Percentiles rank a stretch among this genome's conserved stretches.
phyloP scores from a whole-genome alignment of 2,329 filamentous ascomycete species.

The Akanthomyces lecanii region DNA sequence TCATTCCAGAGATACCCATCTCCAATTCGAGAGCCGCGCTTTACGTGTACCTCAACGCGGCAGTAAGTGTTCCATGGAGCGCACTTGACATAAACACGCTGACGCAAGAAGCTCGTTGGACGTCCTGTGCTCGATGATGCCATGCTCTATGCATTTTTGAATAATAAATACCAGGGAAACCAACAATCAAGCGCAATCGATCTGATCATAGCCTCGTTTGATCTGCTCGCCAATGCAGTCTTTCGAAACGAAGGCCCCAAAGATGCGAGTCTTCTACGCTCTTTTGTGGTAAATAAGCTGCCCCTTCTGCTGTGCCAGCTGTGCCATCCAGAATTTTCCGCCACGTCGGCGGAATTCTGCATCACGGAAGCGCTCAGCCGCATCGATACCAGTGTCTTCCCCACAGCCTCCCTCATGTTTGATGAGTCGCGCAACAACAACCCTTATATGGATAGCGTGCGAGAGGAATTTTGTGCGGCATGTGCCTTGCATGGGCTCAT shows the following conservation, averaged over 20 bases:
- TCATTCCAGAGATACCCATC: slow-evolving; percentile 61
- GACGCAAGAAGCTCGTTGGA: slow-evolving; percentile 62
- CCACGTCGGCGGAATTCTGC: slow-evolving; percentile 70
- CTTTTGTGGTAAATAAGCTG: slow-evolving; percentile 73
- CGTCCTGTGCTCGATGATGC: slow-evolving; percentile 80
- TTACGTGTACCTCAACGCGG: slow-evolving; percentile 79
- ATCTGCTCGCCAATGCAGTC: slow-evolving; percentile 81
- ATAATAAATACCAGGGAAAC: slow-evolving; percentile 82
- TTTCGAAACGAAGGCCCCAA: slow-evolving; percentile 57
- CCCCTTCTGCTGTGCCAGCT: slow-evolving; percentile 51
- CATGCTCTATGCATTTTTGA: slow-evolving; percentile 72
- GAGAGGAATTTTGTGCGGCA: slow-evolving; percentile 78
- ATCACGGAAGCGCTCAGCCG: slow-evolving; percentile 68
- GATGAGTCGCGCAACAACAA: slow-evolving; percentile 55
- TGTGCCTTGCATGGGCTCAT: slow-evolving; percentile 88
- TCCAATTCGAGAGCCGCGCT: slow-evolving; percentile 76
- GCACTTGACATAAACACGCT: too few species aligned
- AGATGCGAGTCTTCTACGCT: slow-evolving; percentile 70
- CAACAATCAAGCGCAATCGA: slow-evolving; percentile 74
- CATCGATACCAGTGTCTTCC: slow-evolving; percentile 74
- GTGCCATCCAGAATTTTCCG: slow-evolving; percentile 64
- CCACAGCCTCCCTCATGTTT: slow-evolving; percentile 56
- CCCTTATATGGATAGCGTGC: slow-evolving; percentile 54
- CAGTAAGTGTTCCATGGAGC: slow-evolving; percentile 49
- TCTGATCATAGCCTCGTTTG: slow-evolving; percentile 82